Conservation (phyloP, 805 yeast species). For the Saccharomycopsis babjevae region DNA sequence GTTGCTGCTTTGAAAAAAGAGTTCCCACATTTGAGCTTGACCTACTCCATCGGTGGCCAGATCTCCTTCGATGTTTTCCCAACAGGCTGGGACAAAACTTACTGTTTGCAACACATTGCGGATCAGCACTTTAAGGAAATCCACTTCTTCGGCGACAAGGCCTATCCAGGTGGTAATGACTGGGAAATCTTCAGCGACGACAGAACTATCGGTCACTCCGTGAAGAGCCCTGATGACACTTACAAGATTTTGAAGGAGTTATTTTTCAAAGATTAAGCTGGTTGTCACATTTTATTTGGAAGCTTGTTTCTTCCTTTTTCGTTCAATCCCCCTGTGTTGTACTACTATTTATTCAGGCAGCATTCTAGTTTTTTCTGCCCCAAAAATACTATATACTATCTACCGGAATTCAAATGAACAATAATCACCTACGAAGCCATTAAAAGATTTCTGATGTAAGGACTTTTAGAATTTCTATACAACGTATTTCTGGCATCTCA, state of each 20-base stretch:
- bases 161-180: slow-evolving; percentile 96
- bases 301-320: neutral
- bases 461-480: no score
- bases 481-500: no score
- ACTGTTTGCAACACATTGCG: slow-evolving; percentile 87
- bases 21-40: slow-evolving; percentile 76
- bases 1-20: slow-evolving; percentile 75
- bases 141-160: slow-evolving; percentile 98
- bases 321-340: neutral
- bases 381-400: slow-evolving; percentile 5
- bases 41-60: slow-evolving; percentile 99
- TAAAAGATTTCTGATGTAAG: no score
- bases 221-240: slow-evolving; percentile 82
- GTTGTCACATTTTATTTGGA: neutral
- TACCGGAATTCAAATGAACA: slow-evolving; percentile 5
- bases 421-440: neutral
- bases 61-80: slow-evolving; percentile 99
- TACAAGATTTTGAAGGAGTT: slow-evolving; percentile 73
- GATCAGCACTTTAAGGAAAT: slow-evolving; percentile 75
- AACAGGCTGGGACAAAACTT: slow-evolving; percentile 99
- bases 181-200: slow-evolving; percentile 88
- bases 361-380: slow-evolving; percentile 9
- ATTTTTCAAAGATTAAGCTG: slow-evolving; percentile 32
- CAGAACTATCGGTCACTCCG: slow-evolving; percentile 95
- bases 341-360: no score